These are phyloP conservation scores for Sedum album DNA, from an alignment of 164 flowering plant genomes.

Conservation along the genomic window DNA sequence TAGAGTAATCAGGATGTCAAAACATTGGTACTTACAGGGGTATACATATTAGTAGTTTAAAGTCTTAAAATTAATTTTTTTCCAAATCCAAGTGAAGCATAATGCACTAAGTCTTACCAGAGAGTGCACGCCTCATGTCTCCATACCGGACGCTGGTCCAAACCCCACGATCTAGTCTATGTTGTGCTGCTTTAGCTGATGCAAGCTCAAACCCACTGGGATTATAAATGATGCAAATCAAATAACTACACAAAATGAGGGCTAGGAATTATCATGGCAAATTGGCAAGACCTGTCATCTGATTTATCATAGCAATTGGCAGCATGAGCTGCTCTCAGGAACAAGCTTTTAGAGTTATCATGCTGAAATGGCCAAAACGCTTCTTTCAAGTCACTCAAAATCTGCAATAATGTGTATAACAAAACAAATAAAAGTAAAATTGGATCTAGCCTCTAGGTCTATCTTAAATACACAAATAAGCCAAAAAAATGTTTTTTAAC, in stretches of 20 bases:
- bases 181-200: slow-evolving; percentile 83
- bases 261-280: slow-evolving; percentile 1
- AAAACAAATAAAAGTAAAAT: background rate
- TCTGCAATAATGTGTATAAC: slow-evolving; percentile 29
- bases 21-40: background rate
- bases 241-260: background rate
- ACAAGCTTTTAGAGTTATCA: slow-evolving; percentile 44
- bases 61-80: background rate
- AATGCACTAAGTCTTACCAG: slow-evolving; percentile 35
- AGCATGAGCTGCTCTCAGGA: slow-evolving; percentile 69
- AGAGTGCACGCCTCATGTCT: slow-evolving; percentile 78
- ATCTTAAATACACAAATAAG: background rate
- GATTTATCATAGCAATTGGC: slow-evolving; percentile 47
- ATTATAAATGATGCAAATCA: background rate
- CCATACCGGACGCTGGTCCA: slow-evolving; percentile 79
- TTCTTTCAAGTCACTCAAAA: slow-evolving; percentile 52
- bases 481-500: background rate
- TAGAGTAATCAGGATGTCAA: background rate
- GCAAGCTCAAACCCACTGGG: slow-evolving; percentile 72
- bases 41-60: background rate
- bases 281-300: slow-evolving; percentile 37
- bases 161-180: slow-evolving; percentile 77
- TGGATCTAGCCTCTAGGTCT: background rate
- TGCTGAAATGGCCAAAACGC: slow-evolving; percentile 83
- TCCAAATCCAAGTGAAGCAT: background rate